Base-by-base conservation (phyloP, 139 green algal genomes). In the Chlorella sp. region DNA sequence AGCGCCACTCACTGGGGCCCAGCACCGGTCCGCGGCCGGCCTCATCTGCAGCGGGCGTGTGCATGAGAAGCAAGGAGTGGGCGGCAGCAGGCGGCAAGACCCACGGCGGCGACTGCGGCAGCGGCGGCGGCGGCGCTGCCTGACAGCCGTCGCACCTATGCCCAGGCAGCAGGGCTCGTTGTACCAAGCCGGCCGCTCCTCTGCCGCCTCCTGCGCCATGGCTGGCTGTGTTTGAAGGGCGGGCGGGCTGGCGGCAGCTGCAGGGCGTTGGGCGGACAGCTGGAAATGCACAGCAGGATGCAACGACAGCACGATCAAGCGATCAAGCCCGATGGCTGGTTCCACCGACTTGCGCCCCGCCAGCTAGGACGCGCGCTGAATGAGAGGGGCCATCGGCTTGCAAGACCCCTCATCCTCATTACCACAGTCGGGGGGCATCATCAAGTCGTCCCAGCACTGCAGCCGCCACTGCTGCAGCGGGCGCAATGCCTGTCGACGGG, bases 21-120 rank as follows among this genome's bases (percentile, higher is more conserved):
- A 99, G 81, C 34, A 98, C 96, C 28, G 96, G 96, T 0, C 96
- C 96, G 30, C 96, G 84, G 0, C 96, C 96, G 14, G 96, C 96
- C 79, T 98, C 96, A 90, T 98, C 95, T 95, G 87, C 82, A 68
- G 36, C 46, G 76, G 41, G 60, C 14, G 5, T 30, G 17, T 30
- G 28, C 22, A 34, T 4, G 8, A 36, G 78, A 38, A 54, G 1
- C 1, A 17, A 60, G 72, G 7, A n/a, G 73, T 32, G 46, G 19
- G 51, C 51, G 51, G 51, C 51, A 24, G 51, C 51, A 60, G 51
- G 51, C 51, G 16, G 51, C 51, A 24, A 60, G 14, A 11, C n/a
- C n/a, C 46, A 82, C 9, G 11, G 51, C 51, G 24, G 13, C 51
- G 16, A 16, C 13, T 2, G 14, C 51, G 51, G 51, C 51, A 16